phyloP scores from a whole-genome alignment of 495 filamentous ascomycete species.

The Daldinia bambusicola region DNA sequence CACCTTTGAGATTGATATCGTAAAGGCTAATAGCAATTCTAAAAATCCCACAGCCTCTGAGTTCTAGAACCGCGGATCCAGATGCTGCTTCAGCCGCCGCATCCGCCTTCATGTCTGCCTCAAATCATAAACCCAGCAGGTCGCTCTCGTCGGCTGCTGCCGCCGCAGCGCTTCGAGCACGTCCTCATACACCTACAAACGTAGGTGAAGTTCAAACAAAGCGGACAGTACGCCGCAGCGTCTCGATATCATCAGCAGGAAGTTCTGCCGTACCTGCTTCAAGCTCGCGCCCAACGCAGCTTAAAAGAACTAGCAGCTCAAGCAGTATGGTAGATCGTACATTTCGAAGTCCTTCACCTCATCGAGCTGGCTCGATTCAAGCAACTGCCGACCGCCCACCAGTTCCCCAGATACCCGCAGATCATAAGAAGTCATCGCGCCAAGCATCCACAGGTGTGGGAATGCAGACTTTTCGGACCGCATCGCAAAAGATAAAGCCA shows the following conservation, averaged over 20 bases:
- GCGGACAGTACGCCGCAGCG: constrained; percentile 77
- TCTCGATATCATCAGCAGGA: constrained; percentile 73
- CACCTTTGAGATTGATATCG: neutral
- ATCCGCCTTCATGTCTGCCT: constrained; percentile 79
- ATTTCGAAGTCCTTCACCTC: constrained; percentile 77
- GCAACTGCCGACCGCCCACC: constrained; percentile 68
- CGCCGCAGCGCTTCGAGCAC: constrained; percentile 80
- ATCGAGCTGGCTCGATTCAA: constrained; percentile 49
- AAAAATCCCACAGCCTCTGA: constrained; percentile 61
- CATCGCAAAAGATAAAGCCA: constrained; percentile 55
- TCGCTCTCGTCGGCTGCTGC: constrained; percentile 84
- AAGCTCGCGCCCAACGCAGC: constrained; percentile 53
- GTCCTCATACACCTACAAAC: constrained; percentile 76
- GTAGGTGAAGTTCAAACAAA: constrained; percentile 88
- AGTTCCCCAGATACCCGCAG: constrained; percentile 73
- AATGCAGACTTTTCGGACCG: constrained; percentile 53
- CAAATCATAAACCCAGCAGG: constrained; percentile 62
- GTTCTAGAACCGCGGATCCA: constrained; percentile 69
- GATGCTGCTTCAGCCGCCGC: constrained; percentile 79
- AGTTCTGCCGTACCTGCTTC: constrained; percentile 57
- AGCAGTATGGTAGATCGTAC: constrained; percentile 87
- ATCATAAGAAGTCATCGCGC: constrained; percentile 28
- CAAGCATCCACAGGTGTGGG: constrained; percentile 46
- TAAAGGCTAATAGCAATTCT: constrained; percentile 29
- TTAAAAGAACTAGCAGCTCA: constrained; percentile 74